A percentile compares a stretch with the other conserved stretches of the same genome.
Conservation (phyloP, 164 flowering plant species). For the Hamamelis virginiana region DNA sequence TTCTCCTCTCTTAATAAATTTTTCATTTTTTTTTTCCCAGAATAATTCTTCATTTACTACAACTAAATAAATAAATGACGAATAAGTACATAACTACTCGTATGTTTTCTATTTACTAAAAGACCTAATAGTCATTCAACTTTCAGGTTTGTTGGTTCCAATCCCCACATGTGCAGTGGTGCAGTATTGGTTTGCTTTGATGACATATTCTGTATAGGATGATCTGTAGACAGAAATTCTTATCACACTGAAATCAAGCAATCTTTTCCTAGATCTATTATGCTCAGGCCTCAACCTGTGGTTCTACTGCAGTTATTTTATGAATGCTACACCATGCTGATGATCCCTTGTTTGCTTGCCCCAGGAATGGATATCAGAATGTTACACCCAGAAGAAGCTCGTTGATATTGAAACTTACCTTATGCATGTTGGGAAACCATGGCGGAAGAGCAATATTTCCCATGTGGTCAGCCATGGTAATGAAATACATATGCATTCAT, state of each 20-base stretch:
- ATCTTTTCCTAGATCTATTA: background rate
- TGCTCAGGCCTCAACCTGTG: background rate
- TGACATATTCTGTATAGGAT: too few relatives aligned
- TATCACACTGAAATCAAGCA: too few relatives aligned
- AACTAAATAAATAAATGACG: too few relatives aligned
- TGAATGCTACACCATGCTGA: background rate
- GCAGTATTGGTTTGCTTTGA: background rate
- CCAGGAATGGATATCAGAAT: slow-evolving; percentile 90
- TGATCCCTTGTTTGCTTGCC: slow-evolving; percentile 7
- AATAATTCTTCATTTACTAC: too few relatives aligned
- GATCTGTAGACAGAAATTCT: too few relatives aligned
- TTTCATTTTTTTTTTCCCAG: too few relatives aligned
- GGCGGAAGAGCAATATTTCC: slow-evolving; percentile 51
- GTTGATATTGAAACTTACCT: slow-evolving; percentile 83
- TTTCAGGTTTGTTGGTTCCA: background rate
- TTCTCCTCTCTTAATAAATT: too few relatives aligned
- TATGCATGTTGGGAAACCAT: slow-evolving; percentile 95
- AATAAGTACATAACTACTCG: too few relatives aligned
- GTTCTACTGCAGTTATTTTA: background rate
- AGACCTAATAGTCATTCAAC: background rate
- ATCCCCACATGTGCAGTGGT: background rate
- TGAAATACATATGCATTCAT: background rate
- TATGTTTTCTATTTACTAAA: too few relatives aligned
- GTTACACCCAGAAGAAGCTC: slow-evolving; percentile 72
- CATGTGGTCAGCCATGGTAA: slow-evolving; percentile 36